Base-by-base conservation (phyloP, 306 rosid genomes). In the Trifolium pratense region DNA sequence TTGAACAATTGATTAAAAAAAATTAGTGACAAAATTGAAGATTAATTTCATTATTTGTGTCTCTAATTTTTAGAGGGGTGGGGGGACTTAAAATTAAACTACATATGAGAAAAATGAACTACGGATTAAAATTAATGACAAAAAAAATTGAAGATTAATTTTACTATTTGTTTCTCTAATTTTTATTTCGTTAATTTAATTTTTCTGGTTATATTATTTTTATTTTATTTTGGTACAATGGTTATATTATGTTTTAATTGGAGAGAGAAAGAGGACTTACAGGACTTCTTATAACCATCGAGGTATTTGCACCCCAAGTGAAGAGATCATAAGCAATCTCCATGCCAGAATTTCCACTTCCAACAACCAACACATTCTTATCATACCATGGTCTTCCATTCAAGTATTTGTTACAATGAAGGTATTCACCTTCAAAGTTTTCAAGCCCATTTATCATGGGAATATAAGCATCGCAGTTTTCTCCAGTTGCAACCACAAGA, bases 301-400 rank as follows among this genome's bases (percentile, higher is more conserved):
- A 88, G 25, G 91, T 82, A 26, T 81, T 73, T n/a, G 90, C 96
- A 59, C 84, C 84, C 83, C 75, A 82, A 57, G 75, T 85, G 3
- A 85, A 18, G 57, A 90, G 74, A 80, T 90, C 96, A 74, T 81
- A 86, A 42, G 90, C 83, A 31, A 90, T 88, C 75, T 90, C 96
- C 93, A 88, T 83, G 2, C 96, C 96, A 1, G 96, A 90, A 76
- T 90, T 90, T 0, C 96, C 91, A 57, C 83, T 75, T 3, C 96
- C 96, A 46, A 90, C 88, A 15, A 88, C 93, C 86, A 88, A 74
- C n/a, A 86, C 93, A 61, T 85, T 71, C 13, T 86, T 88, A 1
- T 53, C 83, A n/a, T 66, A 66, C 75, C 52, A 74, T 0, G 66
- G 34, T 37, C 84, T 79, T 3, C 96, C 96, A 80, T 85, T 85